Percentiles rank a stretch among this genome's conserved stretches.
These are phyloP conservation scores for Phytophthora cactorum DNA, from an alignment of 352 stramenopile genomes.

Conservation along the genomic window DNA sequence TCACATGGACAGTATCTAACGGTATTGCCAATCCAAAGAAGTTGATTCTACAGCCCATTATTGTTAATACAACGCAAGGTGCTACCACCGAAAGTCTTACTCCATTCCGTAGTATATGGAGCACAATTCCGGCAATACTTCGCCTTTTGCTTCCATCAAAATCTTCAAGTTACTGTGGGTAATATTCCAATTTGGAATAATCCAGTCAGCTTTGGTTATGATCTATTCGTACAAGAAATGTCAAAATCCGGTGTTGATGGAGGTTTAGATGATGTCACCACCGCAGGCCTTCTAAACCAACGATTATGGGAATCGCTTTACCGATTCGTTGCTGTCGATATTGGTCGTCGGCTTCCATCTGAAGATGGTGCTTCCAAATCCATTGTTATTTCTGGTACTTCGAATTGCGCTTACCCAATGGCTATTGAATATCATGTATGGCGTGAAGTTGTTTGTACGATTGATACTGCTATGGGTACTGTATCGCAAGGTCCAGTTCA, in stretches of 20 bases:
- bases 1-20: conserved; percentile 7
- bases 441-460: conserved; percentile 2
- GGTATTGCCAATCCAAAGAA: conserved; percentile 16
- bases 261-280: conserved; percentile 21
- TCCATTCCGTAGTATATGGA: neutral
- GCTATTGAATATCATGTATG: conserved; percentile 6
- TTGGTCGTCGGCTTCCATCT: conserved; percentile 15
- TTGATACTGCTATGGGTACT: too few species aligned
- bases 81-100: too few species aligned
- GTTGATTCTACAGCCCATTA: neutral
- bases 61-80: neutral
- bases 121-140: too few species aligned
- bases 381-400: conserved; percentile 15
- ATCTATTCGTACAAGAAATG: conserved; percentile 29
- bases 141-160: too few species aligned
- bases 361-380: conserved; percentile 6
- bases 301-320: conserved; percentile 18
- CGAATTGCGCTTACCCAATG: conserved; percentile 1
- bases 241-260: conserved; percentile 22
- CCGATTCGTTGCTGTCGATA: conserved; percentile 26
- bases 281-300: conserved; percentile 1
- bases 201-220: conserved; percentile 18
- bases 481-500: too few species aligned
- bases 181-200: conserved; percentile 12
- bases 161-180: conserved; percentile 3